phyloP scores from a whole-genome alignment of 331 rosid genomes.

The Telfairia occidentalis region DNA sequence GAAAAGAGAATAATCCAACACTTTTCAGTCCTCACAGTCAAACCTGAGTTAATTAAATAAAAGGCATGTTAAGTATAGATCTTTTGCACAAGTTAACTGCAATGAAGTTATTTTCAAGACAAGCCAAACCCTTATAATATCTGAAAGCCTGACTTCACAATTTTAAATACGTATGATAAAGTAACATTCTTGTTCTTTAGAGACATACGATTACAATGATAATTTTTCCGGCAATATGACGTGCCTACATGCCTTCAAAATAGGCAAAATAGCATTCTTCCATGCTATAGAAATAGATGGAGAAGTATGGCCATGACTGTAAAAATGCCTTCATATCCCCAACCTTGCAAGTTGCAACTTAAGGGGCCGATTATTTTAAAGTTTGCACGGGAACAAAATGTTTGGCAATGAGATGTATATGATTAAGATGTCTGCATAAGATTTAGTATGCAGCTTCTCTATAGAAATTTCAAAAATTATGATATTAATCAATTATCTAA shows the following conservation, averaged over 20 bases:
- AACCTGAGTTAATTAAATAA: background rate
- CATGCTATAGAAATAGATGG: background rate
- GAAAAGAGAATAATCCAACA: background rate
- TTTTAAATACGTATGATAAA: background rate
- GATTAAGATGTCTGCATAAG: background rate
- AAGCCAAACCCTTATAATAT: background rate
- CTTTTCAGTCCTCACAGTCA: background rate
- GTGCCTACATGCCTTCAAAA: background rate
- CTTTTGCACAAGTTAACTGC: background rate
- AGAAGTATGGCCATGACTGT: background rate
- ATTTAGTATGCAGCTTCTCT: background rate
- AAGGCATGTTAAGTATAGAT: background rate
- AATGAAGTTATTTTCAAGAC: background rate
- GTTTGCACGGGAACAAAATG: background rate
- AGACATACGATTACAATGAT: background rate
- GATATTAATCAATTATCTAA: too few relatives aligned
- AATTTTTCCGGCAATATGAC: background rate
- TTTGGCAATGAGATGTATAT: background rate
- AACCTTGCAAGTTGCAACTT: background rate
- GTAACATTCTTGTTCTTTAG: background rate
- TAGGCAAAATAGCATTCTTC: background rate
- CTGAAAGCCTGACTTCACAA: background rate
- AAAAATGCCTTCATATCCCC: background rate
- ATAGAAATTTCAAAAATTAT: background rate
- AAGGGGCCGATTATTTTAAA: background rate